Evolutionary conservation across 2,329 filamentous ascomycete genomes (phyloP), one percentile per base, ranked within the genome.

Genomic region (Cladophialophora psammophila): DNA sequence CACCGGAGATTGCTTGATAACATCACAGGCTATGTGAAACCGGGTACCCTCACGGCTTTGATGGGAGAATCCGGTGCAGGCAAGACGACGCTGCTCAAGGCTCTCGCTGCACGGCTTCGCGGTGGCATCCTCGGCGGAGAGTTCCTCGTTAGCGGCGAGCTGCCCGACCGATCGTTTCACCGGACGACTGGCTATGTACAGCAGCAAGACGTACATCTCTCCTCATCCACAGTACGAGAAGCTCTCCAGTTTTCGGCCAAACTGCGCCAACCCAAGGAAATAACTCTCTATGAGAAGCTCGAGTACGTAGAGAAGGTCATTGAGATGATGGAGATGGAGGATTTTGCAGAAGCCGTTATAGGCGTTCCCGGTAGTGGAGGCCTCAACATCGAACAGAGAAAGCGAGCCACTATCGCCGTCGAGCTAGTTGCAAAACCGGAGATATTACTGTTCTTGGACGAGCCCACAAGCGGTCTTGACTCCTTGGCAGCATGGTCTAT

Each of bases 271-370:
- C 92, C 93, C 0, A 87, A 86, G 58, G 83, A 90, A 55, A 86
- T 91, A 13, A 83, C 91, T 2, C 84, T 84, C 10, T 80, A 86
- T 31, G 93, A 96, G 76, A 97, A 97, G 82, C 80, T 94, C 6
- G 91, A 88, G 5, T 97, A 97, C 70, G 93, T 96, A n/a, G 90
- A 95, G 56, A 91, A 96, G 76, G 92, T 97, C 8, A 96, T 97
- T 76, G 91, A 91, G 79, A 86, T 97, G 32, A 83, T 97, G 32
- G 93, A 94, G 54, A 96, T 97, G 92, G 85, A 92, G 70, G 87
- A 91, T 61, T 96, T 95, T 73, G 92, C 93, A 12, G 93, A 96
- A 77, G 93, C 94, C 13, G 85, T 97, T 52, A 92, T 97, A 63
- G 94, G 94, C 84, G 90, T 94, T 36, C 91, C 92, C 3, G 93